phyloP scores from a whole-genome alignment of 306 rosid genomes.

The Lathyrus tuberosus region DNA sequence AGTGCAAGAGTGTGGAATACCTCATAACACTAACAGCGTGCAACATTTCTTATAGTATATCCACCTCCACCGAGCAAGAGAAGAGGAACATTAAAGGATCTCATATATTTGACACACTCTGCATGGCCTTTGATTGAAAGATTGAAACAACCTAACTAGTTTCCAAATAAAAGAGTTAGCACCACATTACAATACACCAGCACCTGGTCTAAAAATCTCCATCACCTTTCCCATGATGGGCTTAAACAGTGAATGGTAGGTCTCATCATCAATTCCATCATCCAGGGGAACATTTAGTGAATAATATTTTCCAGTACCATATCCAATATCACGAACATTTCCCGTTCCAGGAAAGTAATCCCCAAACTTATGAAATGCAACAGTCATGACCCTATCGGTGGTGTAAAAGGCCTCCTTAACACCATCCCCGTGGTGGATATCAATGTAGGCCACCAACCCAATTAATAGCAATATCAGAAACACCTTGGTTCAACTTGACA shows the following conservation, averaged over 20 bases:
- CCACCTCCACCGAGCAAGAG: slow-evolving; percentile 56
- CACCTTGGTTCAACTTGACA: no score
- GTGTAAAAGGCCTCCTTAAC: slow-evolving; percentile 37
- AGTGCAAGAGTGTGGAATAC: slow-evolving; percentile 35
- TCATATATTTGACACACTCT: slow-evolving; percentile 48
- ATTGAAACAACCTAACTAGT: background rate
- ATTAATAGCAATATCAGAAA: no score
- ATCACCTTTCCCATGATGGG: slow-evolving; percentile 56
- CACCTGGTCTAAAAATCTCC: slow-evolving; percentile 55
- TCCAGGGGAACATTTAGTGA: slow-evolving; percentile 55
- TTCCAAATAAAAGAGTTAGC: slow-evolving; percentile 54
- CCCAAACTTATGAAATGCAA: slow-evolving; percentile 55
- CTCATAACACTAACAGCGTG: no score
- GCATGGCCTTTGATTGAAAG: slow-evolving; percentile 12
- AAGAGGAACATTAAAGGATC: slow-evolving; percentile 57
- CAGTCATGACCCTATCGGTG: slow-evolving; percentile 59
- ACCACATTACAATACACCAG: slow-evolving; percentile 56
- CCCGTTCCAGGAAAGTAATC: slow-evolving; percentile 61
- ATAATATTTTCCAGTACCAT: slow-evolving; percentile 52
- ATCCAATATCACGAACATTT: slow-evolving; percentile 50
- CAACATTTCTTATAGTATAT: no score
- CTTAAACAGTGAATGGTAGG: slow-evolving; percentile 1
- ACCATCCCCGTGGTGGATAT: slow-evolving; percentile 11
- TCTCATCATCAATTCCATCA: slow-evolving; percentile 57
- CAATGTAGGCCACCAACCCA: no score